phyloP scores from a whole-genome alignment of 345 rosid species.

The Populus euphratica region DNA sequence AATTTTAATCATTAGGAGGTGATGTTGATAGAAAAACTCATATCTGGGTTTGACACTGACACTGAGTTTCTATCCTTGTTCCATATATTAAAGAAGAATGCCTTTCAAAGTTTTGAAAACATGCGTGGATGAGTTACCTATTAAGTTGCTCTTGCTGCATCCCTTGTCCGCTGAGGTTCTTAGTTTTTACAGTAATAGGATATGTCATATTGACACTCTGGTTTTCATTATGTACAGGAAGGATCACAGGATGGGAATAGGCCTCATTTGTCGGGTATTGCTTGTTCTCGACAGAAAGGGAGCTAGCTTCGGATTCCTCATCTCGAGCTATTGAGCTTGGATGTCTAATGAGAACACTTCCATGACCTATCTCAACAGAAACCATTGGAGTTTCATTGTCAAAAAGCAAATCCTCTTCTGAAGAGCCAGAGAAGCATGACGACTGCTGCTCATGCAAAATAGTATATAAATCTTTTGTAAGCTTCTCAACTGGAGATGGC shows the following conservation, averaged over 20 bases:
- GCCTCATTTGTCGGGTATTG: conserved; percentile 48
- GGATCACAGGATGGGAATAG: conserved; percentile 47
- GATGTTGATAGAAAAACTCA: background rate
- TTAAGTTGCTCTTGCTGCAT: conserved; percentile 53
- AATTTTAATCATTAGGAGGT: background rate
- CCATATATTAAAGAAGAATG: background rate
- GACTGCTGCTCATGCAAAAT: conserved; percentile 94
- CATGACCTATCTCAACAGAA: conserved; percentile 96
- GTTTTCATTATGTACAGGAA: conserved; percentile 40
- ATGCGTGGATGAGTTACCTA: conserved; percentile 42
- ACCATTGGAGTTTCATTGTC: conserved; percentile 90
- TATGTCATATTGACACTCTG: conserved; percentile 30
- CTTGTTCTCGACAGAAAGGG: conserved; percentile 81
- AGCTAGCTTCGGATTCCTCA: conserved; percentile 97
- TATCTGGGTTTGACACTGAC: background rate
- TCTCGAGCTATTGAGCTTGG: conserved; percentile 80
- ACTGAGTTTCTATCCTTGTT: background rate
- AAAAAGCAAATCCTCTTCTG: conserved; percentile 89
- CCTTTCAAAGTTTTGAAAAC: background rate
- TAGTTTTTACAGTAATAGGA: conserved; percentile 31
- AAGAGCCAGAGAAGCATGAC: conserved; percentile 77
- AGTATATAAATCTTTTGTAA: conserved; percentile 72
- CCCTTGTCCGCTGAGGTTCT: conserved; percentile 40
- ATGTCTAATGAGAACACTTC: conserved; percentile 81
- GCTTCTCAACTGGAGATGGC: conserved; percentile 87